Evolutionary conservation across 345 rosid genomes (phyloP).

Genomic region (Leavenworthia alabamica): DNA sequence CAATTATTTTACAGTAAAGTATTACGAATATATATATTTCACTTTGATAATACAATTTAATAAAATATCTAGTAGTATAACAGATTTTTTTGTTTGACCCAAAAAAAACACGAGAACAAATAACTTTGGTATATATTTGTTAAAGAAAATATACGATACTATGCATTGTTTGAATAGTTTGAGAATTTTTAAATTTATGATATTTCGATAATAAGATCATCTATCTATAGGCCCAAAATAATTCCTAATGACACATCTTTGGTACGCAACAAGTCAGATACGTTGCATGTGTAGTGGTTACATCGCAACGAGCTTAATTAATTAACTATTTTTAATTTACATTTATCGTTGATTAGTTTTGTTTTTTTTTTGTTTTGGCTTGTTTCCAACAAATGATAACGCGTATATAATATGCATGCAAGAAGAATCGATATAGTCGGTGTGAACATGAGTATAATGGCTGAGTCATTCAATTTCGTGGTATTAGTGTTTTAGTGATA

Average conservation of each 20-base stretch:
- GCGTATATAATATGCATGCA: too few species aligned
- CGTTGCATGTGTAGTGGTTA: slow-evolving; percentile 23
- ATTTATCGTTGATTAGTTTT: background rate
- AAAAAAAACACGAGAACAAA: too few species aligned
- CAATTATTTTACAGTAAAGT: background rate
- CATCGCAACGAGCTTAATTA: background rate
- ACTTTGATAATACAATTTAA: background rate
- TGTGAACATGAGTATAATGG: too few species aligned
- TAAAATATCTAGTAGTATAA: too few species aligned
- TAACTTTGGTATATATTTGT: too few species aligned
- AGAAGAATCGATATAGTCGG: too few species aligned
- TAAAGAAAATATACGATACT: background rate
- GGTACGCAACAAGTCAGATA: slow-evolving; percentile 8
- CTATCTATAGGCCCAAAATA: background rate
- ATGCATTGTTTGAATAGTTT: background rate
- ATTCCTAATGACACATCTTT: slow-evolving; percentile 11
- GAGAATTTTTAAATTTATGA: background rate
- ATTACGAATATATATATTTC: background rate
- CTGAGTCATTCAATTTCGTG: too few species aligned
- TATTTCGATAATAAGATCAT: background rate
- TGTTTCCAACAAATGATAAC: slow-evolving; percentile 5
- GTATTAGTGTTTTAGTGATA: too few species aligned
- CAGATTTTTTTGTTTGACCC: too few species aligned
- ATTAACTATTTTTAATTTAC: background rate
- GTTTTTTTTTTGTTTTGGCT: background rate